A percentile compares a stretch with the other conserved stretches of the same genome.
These are phyloP conservation scores for Russula brevipes DNA, from an alignment of 768 basidiomycete species.

Conservation along the genomic window DNA sequence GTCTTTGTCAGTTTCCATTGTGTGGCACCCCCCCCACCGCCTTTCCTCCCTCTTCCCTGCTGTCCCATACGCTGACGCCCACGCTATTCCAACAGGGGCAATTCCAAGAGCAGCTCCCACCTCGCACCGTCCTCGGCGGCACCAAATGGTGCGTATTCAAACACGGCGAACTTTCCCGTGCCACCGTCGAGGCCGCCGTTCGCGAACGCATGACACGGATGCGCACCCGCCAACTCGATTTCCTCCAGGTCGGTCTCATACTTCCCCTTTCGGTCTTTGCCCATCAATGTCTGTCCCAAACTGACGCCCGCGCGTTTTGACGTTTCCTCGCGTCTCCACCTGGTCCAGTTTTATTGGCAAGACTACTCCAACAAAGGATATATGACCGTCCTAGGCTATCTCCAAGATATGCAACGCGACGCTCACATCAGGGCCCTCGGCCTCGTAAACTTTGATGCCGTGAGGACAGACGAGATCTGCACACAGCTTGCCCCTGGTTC, in stretches of 20 bases:
- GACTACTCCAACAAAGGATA: slow-evolving; percentile 52
- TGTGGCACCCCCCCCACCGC: slow-evolving; percentile 11
- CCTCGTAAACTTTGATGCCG: slow-evolving; percentile 76
- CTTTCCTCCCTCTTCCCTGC: not conserved
- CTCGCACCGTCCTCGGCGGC: slow-evolving; percentile 53
- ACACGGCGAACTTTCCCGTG: slow-evolving; percentile 44
- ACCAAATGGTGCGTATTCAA: slow-evolving; percentile 88
- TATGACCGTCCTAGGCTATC: slow-evolving; percentile 43
- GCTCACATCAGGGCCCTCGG: slow-evolving; percentile 63
- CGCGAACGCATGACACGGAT: slow-evolving; percentile 68
- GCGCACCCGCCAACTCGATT: slow-evolving; percentile 53
- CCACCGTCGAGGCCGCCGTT: slow-evolving; percentile 56
- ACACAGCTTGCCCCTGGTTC: slow-evolving; percentile 61
- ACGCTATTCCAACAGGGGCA: slow-evolving; percentile 49
- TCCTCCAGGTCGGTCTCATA: slow-evolving; percentile 54
- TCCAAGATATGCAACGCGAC: slow-evolving; percentile 55
- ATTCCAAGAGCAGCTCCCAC: slow-evolving; percentile 47
- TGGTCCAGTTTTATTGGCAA: slow-evolving; percentile 72
- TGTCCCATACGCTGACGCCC: not conserved
- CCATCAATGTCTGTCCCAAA: not conserved
- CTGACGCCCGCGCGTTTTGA: not conserved
- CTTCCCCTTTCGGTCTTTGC: slow-evolving; percentile 4
- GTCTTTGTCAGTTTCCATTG: slow-evolving; percentile 50
- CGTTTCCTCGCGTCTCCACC: not conserved
- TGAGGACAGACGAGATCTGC: slow-evolving; percentile 75